A percentile compares a stretch with the other conserved stretches of the same genome.
Conservation (phyloP, 192 early-diverging fungal genomes). For the Neocallimastix lanati region DNA sequence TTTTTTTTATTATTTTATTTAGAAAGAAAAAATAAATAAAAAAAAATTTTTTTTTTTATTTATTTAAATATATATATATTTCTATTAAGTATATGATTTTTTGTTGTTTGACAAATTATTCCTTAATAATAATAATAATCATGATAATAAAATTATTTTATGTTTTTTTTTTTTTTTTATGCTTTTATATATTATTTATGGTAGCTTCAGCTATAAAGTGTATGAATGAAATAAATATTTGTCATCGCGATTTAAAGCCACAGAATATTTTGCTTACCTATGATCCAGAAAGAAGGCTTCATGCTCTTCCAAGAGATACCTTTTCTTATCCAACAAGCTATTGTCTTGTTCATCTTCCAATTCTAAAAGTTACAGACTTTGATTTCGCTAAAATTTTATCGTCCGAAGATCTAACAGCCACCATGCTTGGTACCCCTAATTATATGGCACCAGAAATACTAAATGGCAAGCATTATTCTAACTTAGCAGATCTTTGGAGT, state of each 20-base stretch:
- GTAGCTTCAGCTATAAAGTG: conserved; percentile 74
- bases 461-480: conserved; percentile 82
- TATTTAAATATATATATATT: too few relatives aligned
- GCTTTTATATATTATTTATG: too few relatives aligned
- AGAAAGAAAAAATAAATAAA: too few relatives aligned
- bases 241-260: conserved; percentile 95
- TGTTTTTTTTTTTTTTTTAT: too few relatives aligned
- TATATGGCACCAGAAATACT: conserved; percentile 88
- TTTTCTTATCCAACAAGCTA: conserved; percentile 35
- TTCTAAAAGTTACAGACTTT: conserved; percentile 89
- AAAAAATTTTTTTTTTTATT: too few relatives aligned
- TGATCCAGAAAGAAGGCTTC: background rate
- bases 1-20: too few relatives aligned
- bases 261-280: conserved; percentile 22
- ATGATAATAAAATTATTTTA: too few relatives aligned
- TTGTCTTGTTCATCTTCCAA: conserved; percentile 42
- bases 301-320: conserved; percentile 45
- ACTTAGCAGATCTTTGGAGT: conserved; percentile 91
- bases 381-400: conserved; percentile 86
- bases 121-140: too few relatives aligned
- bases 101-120: too few relatives aligned
- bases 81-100: too few relatives aligned
- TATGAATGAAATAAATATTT: conserved; percentile 62
- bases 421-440: conserved; percentile 86
- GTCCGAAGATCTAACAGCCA: conserved; percentile 47